Evolutionary conservation across 2,329 filamentous ascomycete species (phyloP).

Genomic region (Aspergillus transmontanensis): DNA sequence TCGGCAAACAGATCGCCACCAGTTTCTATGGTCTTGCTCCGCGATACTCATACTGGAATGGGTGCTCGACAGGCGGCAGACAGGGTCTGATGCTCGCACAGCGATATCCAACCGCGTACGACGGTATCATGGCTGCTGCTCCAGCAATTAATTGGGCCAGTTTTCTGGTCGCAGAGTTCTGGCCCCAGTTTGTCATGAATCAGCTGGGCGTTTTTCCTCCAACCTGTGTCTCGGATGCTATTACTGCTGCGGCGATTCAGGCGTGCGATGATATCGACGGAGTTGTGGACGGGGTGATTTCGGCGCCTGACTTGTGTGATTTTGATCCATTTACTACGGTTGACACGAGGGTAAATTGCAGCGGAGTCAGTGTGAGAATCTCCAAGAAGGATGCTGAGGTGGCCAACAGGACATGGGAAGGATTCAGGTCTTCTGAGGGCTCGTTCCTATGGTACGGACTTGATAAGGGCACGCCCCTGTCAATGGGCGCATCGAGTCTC

Average conservation of each 20-base stretch:
- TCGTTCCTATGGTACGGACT: conserved; percentile 38
- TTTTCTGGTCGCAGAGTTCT: conserved; percentile 24
- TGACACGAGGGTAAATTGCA: conserved; percentile 20
- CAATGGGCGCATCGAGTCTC: conserved; percentile 18
- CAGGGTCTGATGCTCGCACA: conserved; percentile 49
- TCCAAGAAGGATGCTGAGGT: conserved; percentile 32
- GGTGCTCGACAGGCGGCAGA: conserved; percentile 49
- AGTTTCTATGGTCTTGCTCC: conserved; percentile 35
- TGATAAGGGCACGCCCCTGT: conserved; percentile 27
- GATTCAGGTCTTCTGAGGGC: conserved; percentile 24
- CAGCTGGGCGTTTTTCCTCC: conserved; percentile 17
- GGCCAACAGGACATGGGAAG: conserved; percentile 34
- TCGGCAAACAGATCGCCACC: conserved; percentile 31
- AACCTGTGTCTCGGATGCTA: conserved; percentile 39
- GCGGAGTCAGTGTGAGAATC: conserved; percentile 25
- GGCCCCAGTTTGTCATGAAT: conserved; percentile 30
- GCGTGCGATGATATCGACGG: conserved; percentile 43
- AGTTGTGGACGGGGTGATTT: conserved; percentile 34
- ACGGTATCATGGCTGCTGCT: conserved; percentile 48
- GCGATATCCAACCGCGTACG: conserved; percentile 47
- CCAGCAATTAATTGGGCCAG: conserved; percentile 29
- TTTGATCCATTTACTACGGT: conserved; percentile 29
- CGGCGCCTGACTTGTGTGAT: conserved; percentile 12
- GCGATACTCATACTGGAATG: conserved; percentile 47
- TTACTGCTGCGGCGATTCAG: conserved; percentile 35